These are phyloP conservation scores for Aureobasidium namibiae DNA, from an alignment of 2,329 filamentous ascomycete species.

Conservation along the genomic window DNA sequence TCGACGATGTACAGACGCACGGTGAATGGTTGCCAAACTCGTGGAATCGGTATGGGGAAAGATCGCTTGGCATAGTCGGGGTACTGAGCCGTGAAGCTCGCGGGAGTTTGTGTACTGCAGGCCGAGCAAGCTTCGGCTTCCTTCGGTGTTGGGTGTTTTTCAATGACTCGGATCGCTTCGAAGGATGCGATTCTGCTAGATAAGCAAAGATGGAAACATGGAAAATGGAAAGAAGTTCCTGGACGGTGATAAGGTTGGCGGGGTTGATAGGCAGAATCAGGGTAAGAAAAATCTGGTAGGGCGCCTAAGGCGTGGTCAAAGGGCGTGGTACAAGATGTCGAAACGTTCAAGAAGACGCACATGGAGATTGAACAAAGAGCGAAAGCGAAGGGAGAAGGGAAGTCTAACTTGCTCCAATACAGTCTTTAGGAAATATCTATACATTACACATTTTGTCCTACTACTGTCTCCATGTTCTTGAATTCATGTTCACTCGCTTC, in stretches of 20 bases:
- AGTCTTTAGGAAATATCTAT: background rate
- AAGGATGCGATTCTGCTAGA: background rate
- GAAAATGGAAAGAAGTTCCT: background rate
- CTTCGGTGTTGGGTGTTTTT: background rate
- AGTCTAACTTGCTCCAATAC: background rate
- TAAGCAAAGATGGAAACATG: background rate
- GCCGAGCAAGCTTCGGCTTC: conserved; percentile 6
- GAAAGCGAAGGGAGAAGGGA: background rate
- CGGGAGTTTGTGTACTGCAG: background rate
- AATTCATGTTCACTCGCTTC: too few relatives aligned
- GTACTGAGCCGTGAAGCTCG: background rate
- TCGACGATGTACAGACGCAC: background rate
- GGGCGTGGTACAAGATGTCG: background rate
- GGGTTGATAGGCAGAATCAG: background rate
- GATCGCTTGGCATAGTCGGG: background rate
- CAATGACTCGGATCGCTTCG: background rate
- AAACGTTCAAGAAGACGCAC: too few relatives aligned
- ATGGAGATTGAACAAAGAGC: background rate
- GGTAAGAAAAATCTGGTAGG: background rate
- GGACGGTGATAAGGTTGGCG: background rate
- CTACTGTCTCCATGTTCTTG: background rate
- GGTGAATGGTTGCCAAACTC: background rate
- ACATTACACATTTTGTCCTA: background rate
- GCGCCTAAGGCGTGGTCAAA: background rate
- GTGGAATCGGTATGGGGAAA: background rate